phyloP scores from a whole-genome alignment of 2,329 filamentous ascomycete species.

The Westerdykella ornata region DNA sequence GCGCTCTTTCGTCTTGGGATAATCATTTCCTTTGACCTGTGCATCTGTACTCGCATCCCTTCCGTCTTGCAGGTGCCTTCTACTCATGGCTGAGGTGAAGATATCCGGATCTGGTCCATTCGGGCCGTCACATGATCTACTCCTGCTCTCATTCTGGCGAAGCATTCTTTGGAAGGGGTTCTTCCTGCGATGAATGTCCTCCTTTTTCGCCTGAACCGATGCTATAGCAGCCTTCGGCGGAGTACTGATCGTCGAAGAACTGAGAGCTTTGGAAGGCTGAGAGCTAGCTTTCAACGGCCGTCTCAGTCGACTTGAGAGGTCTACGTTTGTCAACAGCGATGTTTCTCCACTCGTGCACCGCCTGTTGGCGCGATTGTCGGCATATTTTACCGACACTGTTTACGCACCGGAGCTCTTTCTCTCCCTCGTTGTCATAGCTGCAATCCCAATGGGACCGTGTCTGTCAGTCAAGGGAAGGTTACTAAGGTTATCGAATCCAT shows the following conservation, averaged over 20 bases:
- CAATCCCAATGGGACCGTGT: neutral
- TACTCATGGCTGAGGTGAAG: constrained; percentile 1
- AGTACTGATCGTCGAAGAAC: constrained; percentile 17
- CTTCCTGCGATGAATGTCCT: constrained; percentile 25
- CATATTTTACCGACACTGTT: too few relatives aligned
- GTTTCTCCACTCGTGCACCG: too few relatives aligned
- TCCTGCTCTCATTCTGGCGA: constrained; percentile 3
- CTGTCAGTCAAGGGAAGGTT: too few relatives aligned
- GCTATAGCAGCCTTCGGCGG: constrained; percentile 29
- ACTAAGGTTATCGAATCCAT: too few relatives aligned
- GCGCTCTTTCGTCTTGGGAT: too few relatives aligned
- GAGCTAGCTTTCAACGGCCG: constrained; percentile 19
- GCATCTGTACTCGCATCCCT: neutral
- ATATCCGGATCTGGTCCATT: constrained; percentile 4
- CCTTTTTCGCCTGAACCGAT: constrained; percentile 24
- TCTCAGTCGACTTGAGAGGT: constrained; percentile 23
- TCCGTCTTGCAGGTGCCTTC: constrained; percentile 6
- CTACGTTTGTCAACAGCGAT: constrained; percentile 6
- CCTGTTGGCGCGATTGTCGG: too few relatives aligned
- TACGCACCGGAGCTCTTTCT: constrained; percentile 27
- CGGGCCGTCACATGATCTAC: neutral
- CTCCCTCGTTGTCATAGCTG: constrained; percentile 23
- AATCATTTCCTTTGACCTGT: too few relatives aligned
- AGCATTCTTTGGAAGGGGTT: constrained; percentile 31
- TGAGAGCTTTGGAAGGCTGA: constrained; percentile 18